A percentile compares a stretch with the other conserved stretches of the same genome.
Evolutionary conservation across 148 eudicot genomes (phyloP).

Genomic region (Cornus florida): DNA sequence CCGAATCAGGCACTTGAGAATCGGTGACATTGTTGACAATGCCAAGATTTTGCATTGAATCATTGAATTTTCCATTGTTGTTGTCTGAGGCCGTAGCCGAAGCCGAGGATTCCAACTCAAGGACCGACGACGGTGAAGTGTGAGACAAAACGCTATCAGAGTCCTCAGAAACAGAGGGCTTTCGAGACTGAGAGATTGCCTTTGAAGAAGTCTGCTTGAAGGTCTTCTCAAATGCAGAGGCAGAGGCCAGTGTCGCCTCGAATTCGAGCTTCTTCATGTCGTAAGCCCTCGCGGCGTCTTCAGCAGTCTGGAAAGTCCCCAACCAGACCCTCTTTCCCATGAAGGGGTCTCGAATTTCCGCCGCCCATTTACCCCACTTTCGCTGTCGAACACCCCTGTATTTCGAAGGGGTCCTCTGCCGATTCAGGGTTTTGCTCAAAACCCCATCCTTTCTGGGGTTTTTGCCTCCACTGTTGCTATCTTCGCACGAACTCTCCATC

Average conservation of each 20-base stretch:
- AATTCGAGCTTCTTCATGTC: slow-evolving; percentile 23
- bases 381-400: slow-evolving; percentile 16
- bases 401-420: not conserved
- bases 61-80: not conserved
- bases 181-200: slow-evolving; percentile 12
- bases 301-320: slow-evolving; percentile 33
- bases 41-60: not conserved
- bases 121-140: slow-evolving; percentile 53
- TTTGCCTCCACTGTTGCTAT: slow-evolving; percentile 24
- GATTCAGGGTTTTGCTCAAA: not conserved
- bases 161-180: slow-evolving; percentile 36
- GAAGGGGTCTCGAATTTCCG: slow-evolving; percentile 33
- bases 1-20: not conserved
- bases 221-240: not conserved
- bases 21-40: not conserved
- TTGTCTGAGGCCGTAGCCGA: not conserved
- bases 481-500: slow-evolving; percentile 29
- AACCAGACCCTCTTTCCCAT: slow-evolving; percentile 25
- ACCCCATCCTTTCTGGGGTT: slow-evolving; percentile 3
- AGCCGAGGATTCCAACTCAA: slow-evolving; percentile 23
- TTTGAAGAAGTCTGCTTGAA: not conserved
- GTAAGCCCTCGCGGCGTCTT: slow-evolving; percentile 27
- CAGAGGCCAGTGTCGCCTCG: slow-evolving; percentile 4
- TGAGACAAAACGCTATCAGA: slow-evolving; percentile 45
- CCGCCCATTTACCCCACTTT: slow-evolving; percentile 31